phyloP scores from a whole-genome alignment of 1,284 basidiomycete species.

The Cryptococcus sp. region DNA sequence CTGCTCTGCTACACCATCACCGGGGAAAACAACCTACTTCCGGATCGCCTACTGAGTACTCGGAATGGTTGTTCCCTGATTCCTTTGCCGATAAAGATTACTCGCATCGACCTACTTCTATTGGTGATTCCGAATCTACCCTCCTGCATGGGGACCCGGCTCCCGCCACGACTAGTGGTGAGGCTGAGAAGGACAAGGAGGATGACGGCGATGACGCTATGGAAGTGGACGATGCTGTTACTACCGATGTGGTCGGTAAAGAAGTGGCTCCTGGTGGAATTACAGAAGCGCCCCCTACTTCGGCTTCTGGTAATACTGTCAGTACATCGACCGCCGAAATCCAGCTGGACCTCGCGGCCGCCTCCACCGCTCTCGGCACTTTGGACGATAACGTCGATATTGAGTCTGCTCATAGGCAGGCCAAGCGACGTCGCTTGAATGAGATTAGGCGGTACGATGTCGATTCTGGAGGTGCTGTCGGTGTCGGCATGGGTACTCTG shows the following conservation, averaged over 20 bases:
- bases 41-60: constrained; percentile 10
- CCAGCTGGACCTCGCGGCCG: no score
- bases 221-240: no score
- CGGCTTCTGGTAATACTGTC: no score
- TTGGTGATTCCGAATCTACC: constrained; percentile 38
- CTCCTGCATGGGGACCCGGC: no score
- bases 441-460: constrained; percentile 45
- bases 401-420: no score
- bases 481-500: constrained; percentile 46
- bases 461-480: constrained; percentile 37
- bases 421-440: constrained; percentile 29
- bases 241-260: no score
- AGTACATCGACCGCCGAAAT: no score
- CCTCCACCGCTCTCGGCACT: no score
- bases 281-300: no score
- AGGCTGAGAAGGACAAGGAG: constrained; percentile 8
- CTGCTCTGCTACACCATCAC: constrained; percentile 33
- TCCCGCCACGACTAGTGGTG: no score
- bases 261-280: no score
- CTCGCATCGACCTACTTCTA: constrained; percentile 27
- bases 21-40: constrained; percentile 22
- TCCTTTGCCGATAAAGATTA: constrained; percentile 10
- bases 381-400: no score
- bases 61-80: constrained; percentile 36
- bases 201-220: constrained; percentile 5